Base-by-base conservation (phyloP, 2,329 filamentous ascomycete species). In the Alternaria brassicicola region DNA sequence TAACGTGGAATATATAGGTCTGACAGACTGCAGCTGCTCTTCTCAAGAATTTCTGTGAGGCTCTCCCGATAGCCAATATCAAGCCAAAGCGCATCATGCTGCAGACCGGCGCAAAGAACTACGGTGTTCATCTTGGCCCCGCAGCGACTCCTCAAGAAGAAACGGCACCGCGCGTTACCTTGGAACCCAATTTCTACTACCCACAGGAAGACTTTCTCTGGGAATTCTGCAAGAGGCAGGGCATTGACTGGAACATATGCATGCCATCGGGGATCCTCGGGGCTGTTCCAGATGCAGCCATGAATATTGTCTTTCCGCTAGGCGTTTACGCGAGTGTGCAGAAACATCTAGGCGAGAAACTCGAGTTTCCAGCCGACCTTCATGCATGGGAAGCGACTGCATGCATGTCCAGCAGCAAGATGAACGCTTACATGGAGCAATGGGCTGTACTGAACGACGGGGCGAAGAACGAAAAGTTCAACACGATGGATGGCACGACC, bases 181-280 rank as follows among this genome's bases (percentile, higher is more conserved):
- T 82, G 0, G 80, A 81, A 55, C 78, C 80, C 1, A 85, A 85
- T 69, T 85, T 86, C 71, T 86, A 85, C 76, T 85, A 84, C 61
- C 70, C 77, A 0, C 83, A 86, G 71, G 83, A 85, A 72, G 82
- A 85, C 59, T 70, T 74, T 4, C 76, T 86, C 2, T 76, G 68
- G 48, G 65, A 72, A 1, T 85, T 77, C 64, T 82, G 81, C 67
- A 62, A 72, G 23, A 64, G 70, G 2, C 67, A 79, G 17, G 49
- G 52, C 12, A 73, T 77, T 8, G 59, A 61, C 21, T 85, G 80
- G 80, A 84, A 80, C 59, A 72, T 84, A 15, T 78, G 78, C 25
- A 79, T 80, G 55, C 83, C 84, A 0, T 78, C 78, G 0, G 80
- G 76, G 66, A 82, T 86, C 52, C 69, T 82, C 23, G 83, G 82